These are phyloP conservation scores for Coemansia sp. DNA, from an alignment of 192 early-diverging fungal genomes.

Conservation along the genomic window DNA sequence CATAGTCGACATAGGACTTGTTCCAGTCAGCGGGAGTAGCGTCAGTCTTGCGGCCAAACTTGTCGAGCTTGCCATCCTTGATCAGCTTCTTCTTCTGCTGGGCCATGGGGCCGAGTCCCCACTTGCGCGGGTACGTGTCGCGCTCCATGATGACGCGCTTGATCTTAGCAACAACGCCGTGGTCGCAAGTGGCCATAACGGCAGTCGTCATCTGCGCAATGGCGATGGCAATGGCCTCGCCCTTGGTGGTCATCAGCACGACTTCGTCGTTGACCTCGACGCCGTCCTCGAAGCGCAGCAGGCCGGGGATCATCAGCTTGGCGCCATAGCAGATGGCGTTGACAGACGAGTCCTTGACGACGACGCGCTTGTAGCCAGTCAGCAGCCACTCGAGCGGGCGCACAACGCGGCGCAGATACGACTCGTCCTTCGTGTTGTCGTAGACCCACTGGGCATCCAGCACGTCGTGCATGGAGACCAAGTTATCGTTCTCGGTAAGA, in stretches of 20 bases:
- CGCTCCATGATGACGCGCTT: conserved; percentile 99
- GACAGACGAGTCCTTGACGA: conserved; percentile 98
- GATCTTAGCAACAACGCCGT: conserved; percentile 98
- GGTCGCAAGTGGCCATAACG: conserved; percentile 95
- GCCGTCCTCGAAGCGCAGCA: conserved; percentile 92
- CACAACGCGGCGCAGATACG: conserved; percentile 92
- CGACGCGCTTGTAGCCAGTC: conserved; percentile 94
- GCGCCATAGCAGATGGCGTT: conserved; percentile 99
- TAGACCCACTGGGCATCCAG: conserved; percentile 98
- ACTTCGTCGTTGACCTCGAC: conserved; percentile 98
- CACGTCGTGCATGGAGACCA: conserved; percentile 99
- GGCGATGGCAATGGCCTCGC: conserved; percentile 98
- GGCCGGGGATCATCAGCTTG: conserved; percentile 98
- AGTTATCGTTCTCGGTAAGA: conserved; percentile 87
- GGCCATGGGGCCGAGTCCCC: conserved; percentile 97
- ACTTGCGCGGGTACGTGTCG: conserved; percentile 97
- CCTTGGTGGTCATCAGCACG: conserved; percentile 99
- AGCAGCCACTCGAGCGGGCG: conserved; percentile 94
- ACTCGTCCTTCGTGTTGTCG: conserved; percentile 97
- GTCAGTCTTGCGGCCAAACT: conserved; percentile 91
- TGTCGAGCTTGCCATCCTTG: conserved; percentile 98
- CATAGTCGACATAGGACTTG: conserved; percentile 74
- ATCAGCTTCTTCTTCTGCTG: conserved; percentile 98
- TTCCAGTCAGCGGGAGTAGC: conserved; percentile 85
- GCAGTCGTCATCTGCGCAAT: conserved; percentile 98